Evolutionary conservation across 1,139 yeast genomes (phyloP), one percentile per base, ranked within the genome.

Genomic region (Protomyces gravidus): DNA sequence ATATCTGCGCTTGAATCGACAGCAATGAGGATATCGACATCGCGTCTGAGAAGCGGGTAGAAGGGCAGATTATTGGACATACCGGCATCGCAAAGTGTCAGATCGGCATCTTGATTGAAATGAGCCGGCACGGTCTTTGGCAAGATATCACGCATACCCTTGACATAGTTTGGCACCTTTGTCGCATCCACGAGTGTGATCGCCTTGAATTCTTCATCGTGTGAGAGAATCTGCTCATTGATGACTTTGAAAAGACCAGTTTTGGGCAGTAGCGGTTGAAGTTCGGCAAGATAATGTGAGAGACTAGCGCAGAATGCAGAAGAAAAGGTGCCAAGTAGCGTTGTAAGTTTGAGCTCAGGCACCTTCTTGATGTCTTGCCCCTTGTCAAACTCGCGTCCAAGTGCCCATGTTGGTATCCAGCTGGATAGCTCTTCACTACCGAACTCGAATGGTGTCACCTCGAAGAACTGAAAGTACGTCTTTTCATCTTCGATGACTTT

Each of bases 231-330:
- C 6, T 64, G 42, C 17, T 45, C 23, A 32, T 65, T 65, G 19
- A 65, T 45, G 51, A 50, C 21, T 45, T 55, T 32, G 45, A 32
- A 32, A 4, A 52, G n/a, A 19, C 55, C 60, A 13, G 42, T 30
- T 30, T 59, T 61, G 13, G 63, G 61, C 32, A 65, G 42, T 30
- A 56, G 40, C 5, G 66, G 68, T 25, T 64, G 49, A 19, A 66
- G 39, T 42, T 66, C 68, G 15, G 55, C 53, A 45, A 62, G 61
- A 45, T 64, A 65, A 42, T 66, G 68, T 15, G 63, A 61, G 26
- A 66, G 25, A 9, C 68, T 66, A 7, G 68, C 68, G 33, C 68
- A 65, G 33, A 66, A 65, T 15, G 68, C 68, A 5, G 68, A 66
- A 21, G 68, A 67, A 50, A 66, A 66, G 5, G 66, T 63, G 25